Evolutionary conservation across 139 green algal genomes (phyloP).

Genomic region (Chlorella ohadii): DNA sequence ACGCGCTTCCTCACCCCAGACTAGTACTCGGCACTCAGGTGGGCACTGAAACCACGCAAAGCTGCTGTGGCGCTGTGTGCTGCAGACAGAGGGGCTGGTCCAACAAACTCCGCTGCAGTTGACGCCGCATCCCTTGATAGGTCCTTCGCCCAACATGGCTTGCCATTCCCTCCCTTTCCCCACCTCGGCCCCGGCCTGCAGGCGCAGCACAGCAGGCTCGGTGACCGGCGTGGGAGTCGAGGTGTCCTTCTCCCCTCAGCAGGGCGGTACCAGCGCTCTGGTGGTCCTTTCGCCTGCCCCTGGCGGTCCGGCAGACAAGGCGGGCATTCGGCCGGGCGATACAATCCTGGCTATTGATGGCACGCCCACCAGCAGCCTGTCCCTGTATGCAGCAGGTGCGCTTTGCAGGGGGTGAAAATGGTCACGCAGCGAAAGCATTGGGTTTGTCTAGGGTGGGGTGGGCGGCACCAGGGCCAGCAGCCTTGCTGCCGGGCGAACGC

Average conservation of each 20-base stretch:
- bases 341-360: conserved; percentile 86
- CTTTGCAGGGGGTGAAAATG: no score
- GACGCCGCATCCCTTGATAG: no score
- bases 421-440: no score
- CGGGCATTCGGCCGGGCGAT: conserved; percentile 86
- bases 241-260: conserved; percentile 55
- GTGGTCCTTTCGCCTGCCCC: conserved; percentile 82
- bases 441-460: no score
- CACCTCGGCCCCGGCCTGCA: conserved; percentile 72
- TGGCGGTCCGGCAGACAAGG: conserved; percentile 87
- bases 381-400: conserved; percentile 87
- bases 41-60: no score
- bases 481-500: no score
- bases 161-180: no score
- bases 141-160: no score
- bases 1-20: conserved; percentile 92
- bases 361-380: conserved; percentile 64
- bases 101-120: no score
- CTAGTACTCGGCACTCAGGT: conserved; percentile 64
- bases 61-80: not conserved
- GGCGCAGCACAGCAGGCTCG: conserved; percentile 60
- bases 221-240: conserved; percentile 86
- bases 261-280: not conserved
- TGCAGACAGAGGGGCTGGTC: no score
- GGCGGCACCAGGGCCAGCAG: no score